Evolutionary conservation across 148 eudicot genomes (phyloP), one percentile per base, ranked within the genome.

Genomic region (Heliamphora exappendiculata): DNA sequence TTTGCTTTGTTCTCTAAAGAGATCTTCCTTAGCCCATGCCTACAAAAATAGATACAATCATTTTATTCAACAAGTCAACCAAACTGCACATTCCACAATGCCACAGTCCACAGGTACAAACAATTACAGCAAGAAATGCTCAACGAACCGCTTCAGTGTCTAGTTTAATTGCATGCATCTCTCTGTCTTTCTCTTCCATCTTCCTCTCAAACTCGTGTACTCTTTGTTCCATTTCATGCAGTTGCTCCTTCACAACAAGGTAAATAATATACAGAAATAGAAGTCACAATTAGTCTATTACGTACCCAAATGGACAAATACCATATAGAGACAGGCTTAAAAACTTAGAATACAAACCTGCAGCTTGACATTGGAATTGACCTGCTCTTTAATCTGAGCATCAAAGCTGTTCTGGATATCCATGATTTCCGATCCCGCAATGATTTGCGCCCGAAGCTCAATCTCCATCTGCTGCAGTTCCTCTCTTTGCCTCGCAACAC

Each of bases 1-100:
- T 78, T 89, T 79, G 84, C 82, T 91, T 83, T 92, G 99, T 78
- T 95, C 99, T 83, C 94, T 86, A 11, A 95, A 80, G 64, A 95
- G 90, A 82, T 88, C 96, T 73, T 92, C 96, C 88, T 95, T 95
- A 53, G 99, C 99, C 99, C 99, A 95, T 62, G 93, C 97, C 99
- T 96, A 73, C 62, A 37, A 74, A 71, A 82, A 45, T 60, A 64
- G 37, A 75, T 9, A 67, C 49, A 67, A 41, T 10, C 10, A 57
- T 3, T 73, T 12, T 26, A 57, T 59, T 67, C 42, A 67, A 70
- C 6, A 71, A 2, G 42, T 67, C 20, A 51, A 22, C 9, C 28
- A 75, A 12, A 26, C 33, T 26, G 67, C 34, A 67, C 26, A 39
- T 31, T 57, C n/a, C 29, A 41, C 70, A 69, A 53, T 75, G 17